Evolutionary conservation across 192 early-diverging fungal genomes (phyloP), one percentile per base, ranked within the genome.

Genomic region (Coemansia sp.): DNA sequence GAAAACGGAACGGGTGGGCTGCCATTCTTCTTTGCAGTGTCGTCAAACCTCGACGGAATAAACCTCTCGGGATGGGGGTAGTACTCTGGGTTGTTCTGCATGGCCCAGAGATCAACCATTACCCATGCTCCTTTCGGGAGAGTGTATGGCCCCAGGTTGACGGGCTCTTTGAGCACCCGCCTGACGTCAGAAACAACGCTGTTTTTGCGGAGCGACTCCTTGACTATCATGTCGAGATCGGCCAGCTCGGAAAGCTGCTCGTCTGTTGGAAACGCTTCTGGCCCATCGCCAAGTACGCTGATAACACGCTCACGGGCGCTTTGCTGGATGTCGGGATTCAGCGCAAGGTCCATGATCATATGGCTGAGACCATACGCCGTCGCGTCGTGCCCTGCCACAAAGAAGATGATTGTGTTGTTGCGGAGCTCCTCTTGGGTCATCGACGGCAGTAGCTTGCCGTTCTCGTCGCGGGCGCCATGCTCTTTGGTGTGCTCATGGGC

Each of bases 311-410:
- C 57, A 61, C 82, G 82, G 17, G 76, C 82, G 33, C 63, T 42
- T 35, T 68, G 57, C 66, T 83, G 82, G 49, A 75, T 65, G 29
- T 83, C 58, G 11, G 75, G 81, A 62, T 83, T 62, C 25, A 60
- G 66, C n/a, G 85, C 87, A 23, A 88, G 71, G 59, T 81, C 69
- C 49, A 75, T 77, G 34, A 86, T 63, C 22, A 77, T 38, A 48
- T 71, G 73, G 48, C 70, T 62, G 5, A 87, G 48, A 3, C 76
- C 63, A 32, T 68, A 56, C 5, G 84, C 74, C n/a, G 82, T 81
- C 20, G 82, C 71, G 22, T 83, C 82, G 66, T 85, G 79, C 38
- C 85, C 85, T 43, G 85, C 85, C 22, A 87, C 72, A 73, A 81
- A 87, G 74, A 85, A 85, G 9, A 87, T 65, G 17, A 74, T 73